These are phyloP conservation scores for Oenanthe sinensis DNA, from an alignment of 129 eudicot species.

Conservation along the genomic window DNA sequence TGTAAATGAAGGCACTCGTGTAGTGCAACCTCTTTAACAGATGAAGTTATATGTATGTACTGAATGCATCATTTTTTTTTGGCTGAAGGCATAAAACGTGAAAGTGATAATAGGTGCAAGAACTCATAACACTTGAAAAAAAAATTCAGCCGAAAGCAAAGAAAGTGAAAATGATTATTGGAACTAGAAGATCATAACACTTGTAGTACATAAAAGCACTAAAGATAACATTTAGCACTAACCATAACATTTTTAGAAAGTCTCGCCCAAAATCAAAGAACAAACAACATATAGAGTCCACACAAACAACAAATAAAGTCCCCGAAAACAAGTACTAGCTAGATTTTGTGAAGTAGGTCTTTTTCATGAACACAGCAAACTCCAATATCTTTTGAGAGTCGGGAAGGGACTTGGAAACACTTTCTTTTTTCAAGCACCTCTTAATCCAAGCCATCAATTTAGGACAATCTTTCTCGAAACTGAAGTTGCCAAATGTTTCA, in stretches of 20 bases:
- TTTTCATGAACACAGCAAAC: neutral
- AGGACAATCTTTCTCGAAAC: constrained; percentile 24
- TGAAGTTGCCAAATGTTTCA: constrained; percentile 25
- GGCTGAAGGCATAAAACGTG: neutral
- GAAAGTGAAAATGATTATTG: neutral
- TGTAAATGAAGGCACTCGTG: constrained; percentile 5
- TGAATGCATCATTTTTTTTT: neutral
- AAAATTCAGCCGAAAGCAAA: too few relatives aligned
- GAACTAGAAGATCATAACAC: neutral
- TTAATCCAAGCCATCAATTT: constrained; percentile 31
- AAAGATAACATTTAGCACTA: neutral
- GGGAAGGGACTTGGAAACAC: constrained; percentile 24
- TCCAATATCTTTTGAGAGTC: constrained; percentile 12
- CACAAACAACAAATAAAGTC: neutral
- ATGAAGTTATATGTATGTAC: neutral
- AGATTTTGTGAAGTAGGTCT: neutral
- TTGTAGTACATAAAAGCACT: neutral
- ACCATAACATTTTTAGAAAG: neutral
- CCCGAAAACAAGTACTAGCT: neutral
- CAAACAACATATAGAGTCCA: neutral
- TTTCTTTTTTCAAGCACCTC: constrained; percentile 29
- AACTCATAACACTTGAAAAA: neutral
- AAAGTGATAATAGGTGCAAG: neutral
- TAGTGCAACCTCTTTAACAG: neutral
- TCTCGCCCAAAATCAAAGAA: neutral